Percentiles rank a stretch among this genome's conserved stretches.
phyloP scores from a whole-genome alignment of 2,329 filamentous ascomycete species.

The Didymellaceae sp. region DNA sequence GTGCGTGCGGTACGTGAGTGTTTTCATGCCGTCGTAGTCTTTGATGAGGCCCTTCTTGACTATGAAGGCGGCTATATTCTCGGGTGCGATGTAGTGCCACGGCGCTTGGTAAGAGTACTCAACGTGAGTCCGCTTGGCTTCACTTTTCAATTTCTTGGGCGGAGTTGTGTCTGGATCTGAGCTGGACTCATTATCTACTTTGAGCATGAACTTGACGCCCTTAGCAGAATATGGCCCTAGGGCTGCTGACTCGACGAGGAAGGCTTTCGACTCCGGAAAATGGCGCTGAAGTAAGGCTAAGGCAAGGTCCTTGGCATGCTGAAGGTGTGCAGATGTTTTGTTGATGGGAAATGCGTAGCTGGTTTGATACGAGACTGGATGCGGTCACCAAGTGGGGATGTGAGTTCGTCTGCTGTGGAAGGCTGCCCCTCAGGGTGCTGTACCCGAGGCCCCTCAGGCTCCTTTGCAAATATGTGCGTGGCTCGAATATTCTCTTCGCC shows the following conservation, averaged over 20 bases:
- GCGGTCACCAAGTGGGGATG: background rate
- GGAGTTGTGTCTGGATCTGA: constrained; percentile 10
- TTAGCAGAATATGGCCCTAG: constrained; percentile 18
- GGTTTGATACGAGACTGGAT: constrained; percentile 17
- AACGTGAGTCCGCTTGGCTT: background rate
- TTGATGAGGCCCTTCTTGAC: constrained; percentile 14
- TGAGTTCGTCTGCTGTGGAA: background rate
- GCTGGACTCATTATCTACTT: constrained; percentile 5
- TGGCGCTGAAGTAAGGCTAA: constrained; percentile 31
- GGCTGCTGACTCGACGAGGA: constrained; percentile 16
- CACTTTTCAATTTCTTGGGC: constrained; percentile 8
- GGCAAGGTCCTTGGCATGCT: constrained; percentile 26
- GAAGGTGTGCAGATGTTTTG: constrained; percentile 18
- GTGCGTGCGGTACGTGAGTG: constrained; percentile 12
- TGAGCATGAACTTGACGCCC: constrained; percentile 25
- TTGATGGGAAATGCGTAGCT: constrained; percentile 18
- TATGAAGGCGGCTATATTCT: constrained; percentile 27
- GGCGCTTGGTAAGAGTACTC: background rate
- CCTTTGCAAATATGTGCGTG: background rate
- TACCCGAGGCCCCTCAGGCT: background rate
- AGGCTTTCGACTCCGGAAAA: constrained; percentile 30
- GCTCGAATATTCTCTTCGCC: background rate
- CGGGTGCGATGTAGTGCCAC: constrained; percentile 20
- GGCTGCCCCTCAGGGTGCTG: background rate
- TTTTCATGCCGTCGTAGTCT: background rate